Percentiles rank a stretch among this genome's conserved stretches.
phyloP scores from a whole-genome alignment of 768 basidiomycete genomes.

The Leccinum imitatum region DNA sequence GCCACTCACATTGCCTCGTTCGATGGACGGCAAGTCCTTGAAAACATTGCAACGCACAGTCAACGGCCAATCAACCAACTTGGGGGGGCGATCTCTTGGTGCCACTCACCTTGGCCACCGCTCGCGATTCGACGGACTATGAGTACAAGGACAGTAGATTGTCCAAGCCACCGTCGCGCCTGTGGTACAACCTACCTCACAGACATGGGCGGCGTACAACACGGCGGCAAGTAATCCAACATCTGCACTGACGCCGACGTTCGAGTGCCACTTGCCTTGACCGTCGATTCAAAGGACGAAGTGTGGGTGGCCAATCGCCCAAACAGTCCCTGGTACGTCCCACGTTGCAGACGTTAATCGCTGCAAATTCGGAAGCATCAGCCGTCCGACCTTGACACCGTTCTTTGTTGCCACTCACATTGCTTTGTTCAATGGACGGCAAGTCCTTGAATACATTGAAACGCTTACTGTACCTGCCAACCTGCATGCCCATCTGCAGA shows the following conservation, averaged over 20 bases:
- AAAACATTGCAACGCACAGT: neutral
- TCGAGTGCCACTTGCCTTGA: neutral
- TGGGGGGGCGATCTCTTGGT: neutral
- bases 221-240: neutral
- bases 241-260: neutral
- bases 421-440: neutral
- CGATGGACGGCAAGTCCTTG: too few species aligned
- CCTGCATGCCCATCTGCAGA: neutral
- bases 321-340: neutral
- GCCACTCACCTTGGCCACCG: neutral
- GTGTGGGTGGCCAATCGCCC: neutral
- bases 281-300: neutral
- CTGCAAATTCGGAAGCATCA: neutral
- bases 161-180: too few species aligned
- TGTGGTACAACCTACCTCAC: too few species aligned
- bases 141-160: neutral
- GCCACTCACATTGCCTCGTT: too few species aligned
- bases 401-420: neutral
- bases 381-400: neutral
- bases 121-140: neutral
- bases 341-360: neutral
- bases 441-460: neutral
- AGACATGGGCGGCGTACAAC: neutral
- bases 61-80: neutral
- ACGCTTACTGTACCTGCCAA: neutral